Evolutionary conservation across 1,284 basidiomycete genomes (phyloP).

Genomic region (Kalmanozyma brasiliensis): DNA sequence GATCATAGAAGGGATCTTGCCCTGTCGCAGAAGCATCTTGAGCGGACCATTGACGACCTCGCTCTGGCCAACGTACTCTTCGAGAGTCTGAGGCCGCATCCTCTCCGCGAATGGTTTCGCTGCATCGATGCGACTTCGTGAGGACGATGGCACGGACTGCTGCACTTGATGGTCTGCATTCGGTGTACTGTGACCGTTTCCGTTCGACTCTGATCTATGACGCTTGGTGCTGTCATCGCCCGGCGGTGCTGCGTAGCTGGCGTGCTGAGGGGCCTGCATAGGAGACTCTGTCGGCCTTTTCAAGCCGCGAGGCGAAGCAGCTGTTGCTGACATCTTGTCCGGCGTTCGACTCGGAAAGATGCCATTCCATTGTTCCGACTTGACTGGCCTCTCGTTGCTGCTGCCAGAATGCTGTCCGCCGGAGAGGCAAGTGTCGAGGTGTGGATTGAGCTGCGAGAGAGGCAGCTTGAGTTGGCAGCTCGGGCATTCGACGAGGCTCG

Average conservation of each 20-base stretch:
- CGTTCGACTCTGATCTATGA: background rate
- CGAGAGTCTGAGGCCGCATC: constrained; percentile 58
- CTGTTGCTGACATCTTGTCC: background rate
- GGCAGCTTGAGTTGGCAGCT: constrained; percentile 48
- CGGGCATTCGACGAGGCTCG: constrained; percentile 55
- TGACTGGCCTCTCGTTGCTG: constrained; percentile 5
- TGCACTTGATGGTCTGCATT: background rate
- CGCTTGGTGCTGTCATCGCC: constrained; percentile 9
- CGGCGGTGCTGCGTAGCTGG: background rate
- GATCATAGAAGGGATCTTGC: constrained; percentile 60
- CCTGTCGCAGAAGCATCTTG: constrained; percentile 53
- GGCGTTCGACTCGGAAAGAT: constrained; percentile 5
- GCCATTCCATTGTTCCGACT: constrained; percentile 28
- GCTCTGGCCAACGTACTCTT: constrained; percentile 61
- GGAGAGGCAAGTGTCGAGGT: constrained; percentile 58
- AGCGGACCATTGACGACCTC: constrained; percentile 59
- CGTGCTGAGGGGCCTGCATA: background rate
- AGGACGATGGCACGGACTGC: constrained; percentile 15
- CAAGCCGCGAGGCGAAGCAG: constrained; percentile 11
- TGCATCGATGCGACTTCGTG: constrained; percentile 39
- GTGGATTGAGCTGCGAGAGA: constrained; percentile 57
- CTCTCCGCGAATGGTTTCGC: constrained; percentile 63
- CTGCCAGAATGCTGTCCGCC: constrained; percentile 6
- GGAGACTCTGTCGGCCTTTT: constrained; percentile 8
- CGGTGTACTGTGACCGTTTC: background rate